Base-by-base conservation (phyloP, 1,139 yeast genomes). In the Taiozyma sp. region DNA sequence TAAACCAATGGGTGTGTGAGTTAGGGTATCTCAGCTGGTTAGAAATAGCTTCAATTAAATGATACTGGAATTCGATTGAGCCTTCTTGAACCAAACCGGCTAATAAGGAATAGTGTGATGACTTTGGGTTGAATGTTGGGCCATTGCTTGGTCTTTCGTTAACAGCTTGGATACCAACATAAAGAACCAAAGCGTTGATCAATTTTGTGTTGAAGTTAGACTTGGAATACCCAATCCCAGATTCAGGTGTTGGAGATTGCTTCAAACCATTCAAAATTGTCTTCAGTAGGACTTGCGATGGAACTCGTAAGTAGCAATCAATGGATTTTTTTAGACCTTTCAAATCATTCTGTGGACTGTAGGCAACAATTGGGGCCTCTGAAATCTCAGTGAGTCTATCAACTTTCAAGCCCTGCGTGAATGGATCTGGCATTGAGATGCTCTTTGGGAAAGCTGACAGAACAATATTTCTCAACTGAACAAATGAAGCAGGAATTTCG, bases 21-120 rank as follows among this genome's bases (percentile, higher is more conserved):
- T 89, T 92, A 51, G 98, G 97, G 71, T 87, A 92, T 60, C 99
- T 79, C 68, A 95, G 77, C 65, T 93, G 97, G 70, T 93, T 91
- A 39, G 87, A 90, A 69, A 93, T 82, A 0, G 95, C 93, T 59
- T 86, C 84, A 47, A 90, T 70, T 53, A 91, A 67, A 58, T 87
- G 89, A 70, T 81, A 89, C 59, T 87, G 83, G 67, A 90, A 92
- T 46, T 80, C 78, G 16, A 78, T 69, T n/a, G 86, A 81, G 2
- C 75, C 76, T 58, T 80, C 82, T 60, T 81, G 81, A 70, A 90
- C 75, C 61, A 92, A 72, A 49, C 85, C 86, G 43, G 83, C 79
- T 60, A 91, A 70, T 47, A 92, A 73, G 4, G 83, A 72, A 47
- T 86, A 87, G n/a, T 89, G 90, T 1, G 90, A 77, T 0, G 92